These are phyloP conservation scores for Moesziomyces aphidis DNA, from an alignment of 1,284 basidiomycete genomes.

Conservation along the genomic window DNA sequence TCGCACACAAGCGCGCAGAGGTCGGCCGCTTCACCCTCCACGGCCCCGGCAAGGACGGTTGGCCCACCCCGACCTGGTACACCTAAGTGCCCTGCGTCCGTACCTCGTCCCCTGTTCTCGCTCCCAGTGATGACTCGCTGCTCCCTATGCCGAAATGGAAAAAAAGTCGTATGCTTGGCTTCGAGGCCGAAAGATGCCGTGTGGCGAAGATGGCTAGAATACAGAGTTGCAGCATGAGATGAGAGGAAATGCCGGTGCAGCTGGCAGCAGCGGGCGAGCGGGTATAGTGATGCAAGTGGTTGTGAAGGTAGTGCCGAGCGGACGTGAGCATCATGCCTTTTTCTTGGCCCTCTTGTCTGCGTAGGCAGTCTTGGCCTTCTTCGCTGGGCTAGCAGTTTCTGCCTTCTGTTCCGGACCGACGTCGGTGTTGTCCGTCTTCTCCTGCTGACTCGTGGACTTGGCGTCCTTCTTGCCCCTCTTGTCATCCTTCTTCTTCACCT, in stretches of 20 bases:
- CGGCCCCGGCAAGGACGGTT: constrained; percentile 58
- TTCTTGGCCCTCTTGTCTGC: neutral
- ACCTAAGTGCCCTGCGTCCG: constrained; percentile 14
- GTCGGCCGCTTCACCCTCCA: constrained; percentile 60
- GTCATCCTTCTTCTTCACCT: constrained; percentile 9
- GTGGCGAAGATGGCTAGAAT: neutral
- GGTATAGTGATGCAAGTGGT: neutral
- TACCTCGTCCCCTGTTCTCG: too few species aligned
- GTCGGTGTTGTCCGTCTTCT: neutral
- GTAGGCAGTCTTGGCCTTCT: neutral
- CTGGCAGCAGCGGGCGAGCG: neutral
- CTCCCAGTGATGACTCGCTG: neutral
- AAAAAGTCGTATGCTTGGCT: too few species aligned
- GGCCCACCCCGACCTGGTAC: constrained; percentile 62
- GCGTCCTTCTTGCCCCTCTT: constrained; percentile 1
- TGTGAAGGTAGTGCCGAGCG: too few species aligned
- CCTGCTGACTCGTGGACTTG: neutral
- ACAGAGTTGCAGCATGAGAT: constrained; percentile 2
- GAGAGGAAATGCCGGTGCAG: neutral
- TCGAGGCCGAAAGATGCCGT: neutral
- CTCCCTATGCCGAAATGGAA: neutral
- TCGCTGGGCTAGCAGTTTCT: neutral
- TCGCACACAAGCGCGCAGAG: constrained; percentile 65
- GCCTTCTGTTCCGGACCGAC: neutral
- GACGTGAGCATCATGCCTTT: neutral